Base-by-base conservation (phyloP, 176 grass and related monocot species). In the Aegilops umbellulata region DNA sequence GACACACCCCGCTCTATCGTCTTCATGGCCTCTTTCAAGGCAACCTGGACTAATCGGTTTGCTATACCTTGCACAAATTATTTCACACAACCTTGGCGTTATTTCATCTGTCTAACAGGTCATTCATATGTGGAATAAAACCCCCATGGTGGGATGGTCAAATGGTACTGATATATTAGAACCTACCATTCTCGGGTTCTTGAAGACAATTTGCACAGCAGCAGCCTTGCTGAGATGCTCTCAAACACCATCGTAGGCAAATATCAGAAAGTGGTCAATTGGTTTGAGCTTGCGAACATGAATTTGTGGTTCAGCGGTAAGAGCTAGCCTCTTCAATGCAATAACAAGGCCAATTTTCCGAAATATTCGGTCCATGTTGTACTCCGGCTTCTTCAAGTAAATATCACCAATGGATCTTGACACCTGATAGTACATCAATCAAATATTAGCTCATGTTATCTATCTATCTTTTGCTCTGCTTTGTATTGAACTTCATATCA, bases 241-340 rank as follows among this genome's bases (percentile, higher is more conserved):
- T 90, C 95, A 97, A 42, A 97, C 86, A 65, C 92, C 92, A n/a
- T 97, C 95, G n/a, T 92, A 95, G 78, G 95, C 95, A 82, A 97
- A 97, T 86, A 97, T 97, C 64, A 91, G 70, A 49, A 95, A 97
- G 7, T 87, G 55, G 42, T 97, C 92, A 17, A 76, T 86, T 57
- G 90, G 85, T 61, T 86, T 93, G 12, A 97, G 86, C 73, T 94
- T 88, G 55, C 24, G 84, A 49, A 93, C 89, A 22, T 81, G 67
- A 55, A 95, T 44, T 2, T 91, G 90, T 46, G 95, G 95, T 34
- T 95, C 92, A 4, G 95, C 95, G 1, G 86, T 93, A 47, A 97
- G 89, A 36, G 93, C 95, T 29, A 90, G 90, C 51, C 92, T 77
- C 66, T 84, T 97, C 86, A 97, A 51, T 38, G 86, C 24, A 55